phyloP scores from a whole-genome alignment of 331 rosid genomes.

The Dryas integrifolia region DNA sequence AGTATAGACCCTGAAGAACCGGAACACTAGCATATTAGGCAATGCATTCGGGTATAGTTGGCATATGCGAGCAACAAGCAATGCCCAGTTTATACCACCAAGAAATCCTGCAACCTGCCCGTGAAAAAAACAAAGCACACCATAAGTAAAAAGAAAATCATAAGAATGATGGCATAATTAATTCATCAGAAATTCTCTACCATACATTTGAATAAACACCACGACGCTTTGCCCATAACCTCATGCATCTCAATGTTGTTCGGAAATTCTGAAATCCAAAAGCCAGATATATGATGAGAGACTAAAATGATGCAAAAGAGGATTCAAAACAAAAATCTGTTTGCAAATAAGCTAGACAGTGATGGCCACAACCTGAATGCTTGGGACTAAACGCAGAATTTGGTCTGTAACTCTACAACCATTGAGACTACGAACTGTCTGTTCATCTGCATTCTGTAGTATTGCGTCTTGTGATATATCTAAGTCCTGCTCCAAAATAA shows the following conservation, averaged over 20 bases:
- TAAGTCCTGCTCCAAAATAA: conserved; percentile 57
- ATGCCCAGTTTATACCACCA: conserved; percentile 96
- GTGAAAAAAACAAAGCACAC: conserved; percentile 27
- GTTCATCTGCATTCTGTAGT: conserved; percentile 86
- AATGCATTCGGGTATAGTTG: conserved; percentile 93
- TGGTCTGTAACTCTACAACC: conserved; percentile 97
- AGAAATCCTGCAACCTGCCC: conserved; percentile 94
- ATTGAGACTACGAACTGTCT: conserved; percentile 94
- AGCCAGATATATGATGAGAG: conserved; percentile 30
- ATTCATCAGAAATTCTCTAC: conserved; percentile 1
- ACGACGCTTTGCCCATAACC: conserved; percentile 92
- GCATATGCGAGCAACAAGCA: conserved; percentile 99
- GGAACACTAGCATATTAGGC: conserved; percentile 90
- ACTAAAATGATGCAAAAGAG: conserved; percentile 18
- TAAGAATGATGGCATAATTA: conserved; percentile 22
- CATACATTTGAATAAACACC: conserved; percentile 98
- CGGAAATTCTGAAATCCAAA: conserved; percentile 70
- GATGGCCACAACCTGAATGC: conserved; percentile 67
- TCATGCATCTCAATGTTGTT: conserved; percentile 93
- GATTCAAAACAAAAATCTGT: conserved; percentile 1
- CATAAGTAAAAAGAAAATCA: conserved; percentile 21
- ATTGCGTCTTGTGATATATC: conserved; percentile 90
- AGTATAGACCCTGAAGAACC: conserved; percentile 91
- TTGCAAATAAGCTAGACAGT: background rate
- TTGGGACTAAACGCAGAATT: conserved; percentile 88